Conservation (phyloP, 2,329 filamentous ascomycete genomes). For the Gaeumannomyces tritici region DNA sequence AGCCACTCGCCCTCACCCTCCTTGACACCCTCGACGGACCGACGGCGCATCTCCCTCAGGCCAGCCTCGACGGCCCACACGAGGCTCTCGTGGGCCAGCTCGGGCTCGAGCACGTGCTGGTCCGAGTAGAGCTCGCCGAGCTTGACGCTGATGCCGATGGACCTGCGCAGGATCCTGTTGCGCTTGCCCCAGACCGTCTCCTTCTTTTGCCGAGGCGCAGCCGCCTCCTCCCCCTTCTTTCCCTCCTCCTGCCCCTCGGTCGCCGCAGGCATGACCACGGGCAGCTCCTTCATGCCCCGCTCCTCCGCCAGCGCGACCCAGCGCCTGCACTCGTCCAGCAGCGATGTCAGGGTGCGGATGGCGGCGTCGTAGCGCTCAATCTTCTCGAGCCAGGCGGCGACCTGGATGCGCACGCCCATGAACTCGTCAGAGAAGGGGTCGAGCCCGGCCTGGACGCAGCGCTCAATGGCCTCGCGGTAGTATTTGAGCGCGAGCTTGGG, state of each 20-base stretch:
- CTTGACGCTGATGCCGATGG: slow-evolving; percentile 70
- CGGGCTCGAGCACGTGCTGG: slow-evolving; percentile 62
- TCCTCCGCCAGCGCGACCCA: slow-evolving; percentile 50
- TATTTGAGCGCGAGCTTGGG: slow-evolving; percentile 70
- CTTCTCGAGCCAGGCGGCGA: slow-evolving; percentile 72
- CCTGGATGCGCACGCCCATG: slow-evolving; percentile 76
- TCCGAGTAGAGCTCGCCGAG: slow-evolving; percentile 75
- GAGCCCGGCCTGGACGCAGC: slow-evolving; percentile 64
- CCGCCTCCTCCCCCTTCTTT: slow-evolving; percentile 13
- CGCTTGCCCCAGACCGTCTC: slow-evolving; percentile 49
- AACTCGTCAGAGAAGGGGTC: slow-evolving; percentile 89
- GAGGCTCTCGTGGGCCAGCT: slow-evolving; percentile 65
- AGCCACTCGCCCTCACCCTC: slow-evolving; percentile 65
- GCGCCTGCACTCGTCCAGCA: slow-evolving; percentile 57
- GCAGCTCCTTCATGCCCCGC: slow-evolving; percentile 19
- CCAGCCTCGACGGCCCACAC: slow-evolving; percentile 75
- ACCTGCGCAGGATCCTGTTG: slow-evolving; percentile 61
- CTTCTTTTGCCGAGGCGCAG: slow-evolving; percentile 4
- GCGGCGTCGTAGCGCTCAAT: slow-evolving; percentile 60
- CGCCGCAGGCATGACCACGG: slow-evolving; percentile 6
- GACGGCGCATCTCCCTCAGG: slow-evolving; percentile 62
- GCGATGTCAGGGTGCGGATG: slow-evolving; percentile 68
- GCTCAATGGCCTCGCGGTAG: slow-evolving; percentile 69
- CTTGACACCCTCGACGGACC: slow-evolving; percentile 57
- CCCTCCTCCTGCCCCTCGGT: not conserved